Evolutionary conservation across 495 filamentous ascomycete species (phyloP).

Genomic region (Xylona heveae): DNA sequence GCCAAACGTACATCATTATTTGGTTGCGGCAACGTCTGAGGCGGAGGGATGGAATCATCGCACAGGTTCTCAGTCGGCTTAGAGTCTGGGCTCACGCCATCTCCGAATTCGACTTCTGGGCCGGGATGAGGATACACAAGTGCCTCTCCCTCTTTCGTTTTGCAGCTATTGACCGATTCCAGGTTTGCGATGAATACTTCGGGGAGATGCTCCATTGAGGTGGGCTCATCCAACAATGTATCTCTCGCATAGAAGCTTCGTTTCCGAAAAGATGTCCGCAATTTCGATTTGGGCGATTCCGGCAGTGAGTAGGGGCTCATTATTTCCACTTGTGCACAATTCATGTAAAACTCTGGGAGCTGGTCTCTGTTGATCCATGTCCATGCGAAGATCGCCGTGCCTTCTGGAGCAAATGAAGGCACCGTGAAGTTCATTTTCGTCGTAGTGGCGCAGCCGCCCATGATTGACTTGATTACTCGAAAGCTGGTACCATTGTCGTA

Average conservation of each 20-base stretch:
- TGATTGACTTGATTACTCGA: slow-evolving; percentile 42
- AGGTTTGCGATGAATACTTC: slow-evolving; percentile 38
- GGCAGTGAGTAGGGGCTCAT: slow-evolving; percentile 12
- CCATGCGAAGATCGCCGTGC: slow-evolving; percentile 43
- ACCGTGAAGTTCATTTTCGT: slow-evolving; percentile 38
- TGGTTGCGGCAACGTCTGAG: no score
- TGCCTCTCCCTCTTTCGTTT: slow-evolving; percentile 29
- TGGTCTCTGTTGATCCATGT: no score
- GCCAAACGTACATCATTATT: no score
- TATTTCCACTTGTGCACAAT: slow-evolving; percentile 38
- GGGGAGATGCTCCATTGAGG: slow-evolving; percentile 32
- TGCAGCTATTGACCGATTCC: slow-evolving; percentile 24
- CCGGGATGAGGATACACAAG: slow-evolving; percentile 57
- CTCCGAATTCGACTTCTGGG: slow-evolving; percentile 22
- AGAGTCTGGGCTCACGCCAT: background rate
- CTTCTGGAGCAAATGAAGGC: slow-evolving; percentile 34
- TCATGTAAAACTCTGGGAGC: slow-evolving; percentile 45
- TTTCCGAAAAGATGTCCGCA: slow-evolving; percentile 18
- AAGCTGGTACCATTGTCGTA: slow-evolving; percentile 40
- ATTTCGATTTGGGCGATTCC: slow-evolving; percentile 1
- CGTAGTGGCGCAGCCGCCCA: slow-evolving; percentile 35
- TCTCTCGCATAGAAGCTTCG: no score
- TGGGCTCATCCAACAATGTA: no score
- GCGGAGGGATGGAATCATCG: no score
- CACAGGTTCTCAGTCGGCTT: no score